Conservation (phyloP, 176 grass and related monocot species). For the Bonia amplexicaulis region DNA sequence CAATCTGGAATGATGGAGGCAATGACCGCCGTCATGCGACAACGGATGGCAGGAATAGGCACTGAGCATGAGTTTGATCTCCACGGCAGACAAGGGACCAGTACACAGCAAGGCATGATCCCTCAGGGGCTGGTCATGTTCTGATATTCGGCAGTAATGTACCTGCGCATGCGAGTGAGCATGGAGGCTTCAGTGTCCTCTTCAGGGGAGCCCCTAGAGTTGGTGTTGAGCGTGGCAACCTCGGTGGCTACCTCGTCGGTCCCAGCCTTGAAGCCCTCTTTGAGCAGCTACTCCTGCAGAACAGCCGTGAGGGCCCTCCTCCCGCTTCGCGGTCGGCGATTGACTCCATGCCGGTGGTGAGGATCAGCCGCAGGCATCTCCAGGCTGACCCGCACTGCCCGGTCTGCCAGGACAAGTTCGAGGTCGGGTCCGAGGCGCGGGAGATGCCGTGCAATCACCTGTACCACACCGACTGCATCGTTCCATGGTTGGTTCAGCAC, state of each 20-base stretch:
- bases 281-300: slow-evolving; percentile 35
- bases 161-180: background rate
- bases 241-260: slow-evolving; percentile 26
- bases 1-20: slow-evolving; percentile 36
- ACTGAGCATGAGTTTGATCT: slow-evolving; percentile 7
- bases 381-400: slow-evolving; percentile 42
- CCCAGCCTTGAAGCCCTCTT: slow-evolving; percentile 42
- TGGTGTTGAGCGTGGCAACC: slow-evolving; percentile 15
- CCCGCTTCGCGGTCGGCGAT: slow-evolving; percentile 43
- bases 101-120: background rate
- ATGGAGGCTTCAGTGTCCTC: slow-evolving; percentile 10
- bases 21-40: slow-evolving; percentile 39
- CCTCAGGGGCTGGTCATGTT: background rate
- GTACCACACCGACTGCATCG: slow-evolving; percentile 54
- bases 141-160: background rate
- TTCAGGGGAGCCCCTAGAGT: slow-evolving; percentile 13
- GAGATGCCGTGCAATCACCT: slow-evolving; percentile 63
- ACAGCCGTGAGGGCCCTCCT: slow-evolving; percentile 21
- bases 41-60: background rate
- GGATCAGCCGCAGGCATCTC: slow-evolving; percentile 37
- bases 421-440: slow-evolving; percentile 39
- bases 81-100: background rate
- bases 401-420: slow-evolving; percentile 52
- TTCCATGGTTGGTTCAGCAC: slow-evolving; percentile 55
- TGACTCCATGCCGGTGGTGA: slow-evolving; percentile 41